Evolutionary conservation across 257 asterid genomes (phyloP).

Genomic region (Mentha longifolia): DNA sequence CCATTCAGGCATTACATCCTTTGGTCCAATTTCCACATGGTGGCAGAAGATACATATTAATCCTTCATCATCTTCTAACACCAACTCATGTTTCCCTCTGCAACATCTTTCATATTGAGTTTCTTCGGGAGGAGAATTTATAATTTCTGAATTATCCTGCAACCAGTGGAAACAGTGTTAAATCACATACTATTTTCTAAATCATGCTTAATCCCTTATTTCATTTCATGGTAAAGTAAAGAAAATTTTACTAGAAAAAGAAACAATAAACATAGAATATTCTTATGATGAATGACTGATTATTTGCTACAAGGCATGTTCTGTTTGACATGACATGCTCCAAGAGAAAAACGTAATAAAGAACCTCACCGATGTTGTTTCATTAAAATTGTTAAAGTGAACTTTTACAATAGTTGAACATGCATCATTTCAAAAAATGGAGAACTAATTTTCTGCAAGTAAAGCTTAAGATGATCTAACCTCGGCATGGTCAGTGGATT

Average conservation of each 20-base stretch:
- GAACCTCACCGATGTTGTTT: not conserved
- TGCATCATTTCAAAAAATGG: not conserved
- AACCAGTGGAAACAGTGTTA: not conserved
- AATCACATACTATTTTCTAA: no score
- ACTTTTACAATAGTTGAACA: not conserved
- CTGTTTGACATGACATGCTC: no score
- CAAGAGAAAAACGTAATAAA: no score
- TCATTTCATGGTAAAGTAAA: no score
- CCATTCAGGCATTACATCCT: slow-evolving; percentile 50
- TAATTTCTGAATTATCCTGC: slow-evolving; percentile 35
- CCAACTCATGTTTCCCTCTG: slow-evolving; percentile 50
- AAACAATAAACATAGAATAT: no score
- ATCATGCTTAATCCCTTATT: no score
- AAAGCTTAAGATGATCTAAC: slow-evolving; percentile 29
- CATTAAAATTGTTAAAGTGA: not conserved
- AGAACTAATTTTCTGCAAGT: slow-evolving; percentile 12
- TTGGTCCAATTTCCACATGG: slow-evolving; percentile 43
- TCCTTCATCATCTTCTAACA: slow-evolving; percentile 47
- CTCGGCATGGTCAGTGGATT: slow-evolving; percentile 22
- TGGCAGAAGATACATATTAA: slow-evolving; percentile 41
- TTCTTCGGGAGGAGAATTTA: slow-evolving; percentile 30
- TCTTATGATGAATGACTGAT: no score
- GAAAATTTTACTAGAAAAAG: no score
- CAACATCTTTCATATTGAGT: slow-evolving; percentile 33
- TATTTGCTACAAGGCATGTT: no score